Base-by-base conservation (phyloP, 2,329 filamentous ascomycete species). In the Trichoderma sp. region DNA sequence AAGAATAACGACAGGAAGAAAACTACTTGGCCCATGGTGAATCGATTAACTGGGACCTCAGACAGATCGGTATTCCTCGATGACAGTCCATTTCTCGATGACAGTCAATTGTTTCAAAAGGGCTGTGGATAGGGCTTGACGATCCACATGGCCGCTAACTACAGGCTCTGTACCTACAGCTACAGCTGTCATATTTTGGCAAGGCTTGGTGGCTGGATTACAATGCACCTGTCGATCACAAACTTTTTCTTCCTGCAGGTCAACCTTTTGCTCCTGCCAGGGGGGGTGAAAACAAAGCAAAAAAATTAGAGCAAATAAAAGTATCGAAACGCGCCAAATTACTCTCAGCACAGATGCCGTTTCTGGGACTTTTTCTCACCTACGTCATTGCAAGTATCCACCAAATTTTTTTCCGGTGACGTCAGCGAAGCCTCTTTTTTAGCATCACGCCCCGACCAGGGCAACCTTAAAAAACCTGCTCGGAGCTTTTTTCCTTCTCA, bases 341-440 rank as follows among this genome's bases (percentile, higher is more conserved):
- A 21, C 56, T 40, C 47, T 24, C 47, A 49, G 21, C 47, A 49
- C 8, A 49, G n/a, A 11, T 62, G 58, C 29, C 58, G 47, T 13
- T 33, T 27, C 56, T 21, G 31, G 56, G 27, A 6, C 2, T 19
- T 29, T 24, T 5, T 19, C 27, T 27, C 31, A 24, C n/a, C 16
- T 40, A 60, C 57, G 57, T 40, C 57, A 60, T 60, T 35, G 1
- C 13, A 2, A 21, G 47, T 49, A 40, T 43, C 57, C 57, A 60
- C 57, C 57, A 21, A 11, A 11, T 13, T 21, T 10, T 21, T 64
- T 29, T 11, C 31, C 21, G 8, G 43, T 64, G 61, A 64, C 61
- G 61, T 64, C 61, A 64, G 61, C 57, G 57, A 37, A 43, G 57
- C 33, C n/a, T 37, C 29, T 60, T 60, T 43, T 24, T 31, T 60